Evolutionary conservation across 1,284 basidiomycete genomes (phyloP), one percentile per base, ranked within the genome.

Genomic region (Ustilago xerochloae): DNA sequence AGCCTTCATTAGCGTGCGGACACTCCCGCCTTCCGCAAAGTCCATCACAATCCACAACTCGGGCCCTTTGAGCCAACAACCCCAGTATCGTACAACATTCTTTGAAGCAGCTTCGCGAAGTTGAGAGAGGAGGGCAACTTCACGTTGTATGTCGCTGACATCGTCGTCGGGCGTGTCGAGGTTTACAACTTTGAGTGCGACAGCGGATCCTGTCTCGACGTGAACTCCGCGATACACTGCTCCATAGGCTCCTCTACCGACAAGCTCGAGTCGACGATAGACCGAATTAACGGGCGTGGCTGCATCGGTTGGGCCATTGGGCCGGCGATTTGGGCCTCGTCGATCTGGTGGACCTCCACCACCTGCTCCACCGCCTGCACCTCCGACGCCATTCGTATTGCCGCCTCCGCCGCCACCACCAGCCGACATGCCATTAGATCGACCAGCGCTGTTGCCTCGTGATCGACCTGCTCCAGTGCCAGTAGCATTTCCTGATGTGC

Each of bases 1-100:
- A 33, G 92, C 91, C 78, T 90, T 92, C 75, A 89, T 88, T 75
- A 99, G 87, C 0, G 94, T 94, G 48, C 93, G 88, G 10, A 98
- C 93, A 81, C 93, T 97, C 9, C 97, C 97, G 4, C 96, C 97
- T 73, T 94, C 91, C 6, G 97, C 97, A 82, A 91, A 92, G 85
- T 99, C 97, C 97, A 99, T 99, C 38, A 92, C 93, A 77, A 99
- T 99, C 94, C 97, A 99, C 6, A 99, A 92, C 52, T 93, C 92
- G 26, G 94, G 92, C 0, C 94, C 94, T 83, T 96, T 92, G 82
- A 97, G 89, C 86, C 93, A 91, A 85, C 95, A 97, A 22, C 94
- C 96, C 86, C 92, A 97, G 86, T 99, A 99, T 77, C 92, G 91
- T 41, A 94, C 97, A 75, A 99, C 90, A 83, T 99, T 99, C 57